A percentile compares a stretch with the other conserved stretches of the same genome.
Evolutionary conservation across 2,329 filamentous ascomycete genomes (phyloP).

Genomic region (Penicillium decumbens): DNA sequence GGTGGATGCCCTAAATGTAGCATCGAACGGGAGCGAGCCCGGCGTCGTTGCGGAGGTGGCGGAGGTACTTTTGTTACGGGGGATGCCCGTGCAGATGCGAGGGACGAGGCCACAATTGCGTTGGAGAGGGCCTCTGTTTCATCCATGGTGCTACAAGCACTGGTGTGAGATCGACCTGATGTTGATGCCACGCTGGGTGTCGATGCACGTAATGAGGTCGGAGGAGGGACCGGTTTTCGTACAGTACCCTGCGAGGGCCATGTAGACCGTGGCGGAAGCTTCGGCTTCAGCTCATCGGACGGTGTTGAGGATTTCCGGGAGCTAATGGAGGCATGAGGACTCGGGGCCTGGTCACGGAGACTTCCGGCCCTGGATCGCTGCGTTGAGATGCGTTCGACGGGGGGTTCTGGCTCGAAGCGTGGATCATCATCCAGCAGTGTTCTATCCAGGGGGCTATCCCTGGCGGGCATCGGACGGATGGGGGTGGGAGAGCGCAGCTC

Average conservation of each 20-base stretch:
- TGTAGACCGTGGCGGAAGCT: conserved; percentile 25
- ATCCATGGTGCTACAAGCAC: conserved; percentile 25
- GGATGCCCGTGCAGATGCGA: conserved; percentile 42
- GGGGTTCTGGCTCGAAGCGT: conserved; percentile 5
- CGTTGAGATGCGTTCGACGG: conserved; percentile 7
- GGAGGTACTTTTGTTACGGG: conserved; percentile 38
- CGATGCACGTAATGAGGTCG: conserved; percentile 16
- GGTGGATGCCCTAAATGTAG: conserved; percentile 32
- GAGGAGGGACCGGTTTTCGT: conserved; percentile 9
- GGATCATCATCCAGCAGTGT: conserved; percentile 13
- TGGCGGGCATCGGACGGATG: conserved; percentile 14
- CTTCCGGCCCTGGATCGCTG: conserved; percentile 10
- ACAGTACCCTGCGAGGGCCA: conserved; percentile 9
- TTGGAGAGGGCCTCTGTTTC: conserved; percentile 39
- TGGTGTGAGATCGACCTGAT: conserved; percentile 24
- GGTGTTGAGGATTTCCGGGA: conserved; percentile 12
- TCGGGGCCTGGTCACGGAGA: conserved; percentile 9
- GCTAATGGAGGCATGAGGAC: conserved; percentile 13
- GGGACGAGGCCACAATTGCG: conserved; percentile 46
- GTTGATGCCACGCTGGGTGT: conserved; percentile 27
- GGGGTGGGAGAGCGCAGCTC: conserved; percentile 26
- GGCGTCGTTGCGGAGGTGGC: conserved; percentile 38
- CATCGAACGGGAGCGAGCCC: conserved; percentile 35
- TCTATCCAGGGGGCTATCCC: conserved; percentile 5
- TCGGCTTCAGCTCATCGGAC: conserved; percentile 21